A percentile compares a stretch with the other conserved stretches of the same genome.
These are phyloP conservation scores for Phytophthora nicotianae DNA, from an alignment of 352 stramenopile species.

Conservation along the genomic window DNA sequence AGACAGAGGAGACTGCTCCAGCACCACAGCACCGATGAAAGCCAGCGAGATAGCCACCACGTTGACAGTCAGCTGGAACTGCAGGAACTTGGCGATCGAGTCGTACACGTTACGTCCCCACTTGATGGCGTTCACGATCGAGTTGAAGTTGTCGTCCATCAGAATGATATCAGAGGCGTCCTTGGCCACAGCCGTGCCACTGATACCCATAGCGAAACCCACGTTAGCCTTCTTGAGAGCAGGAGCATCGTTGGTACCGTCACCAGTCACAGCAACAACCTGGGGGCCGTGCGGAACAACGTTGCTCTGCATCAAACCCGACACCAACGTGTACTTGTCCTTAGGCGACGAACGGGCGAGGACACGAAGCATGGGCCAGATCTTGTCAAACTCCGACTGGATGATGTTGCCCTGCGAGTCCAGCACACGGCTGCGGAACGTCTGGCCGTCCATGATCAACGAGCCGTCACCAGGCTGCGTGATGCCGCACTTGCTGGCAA, in stretches of 20 bases:
- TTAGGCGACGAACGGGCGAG: conserved; percentile 67
- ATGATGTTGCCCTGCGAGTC: conserved; percentile 62
- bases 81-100: conserved; percentile 96
- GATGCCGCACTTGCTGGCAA: conserved; percentile 61
- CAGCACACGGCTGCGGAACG: conserved; percentile 57
- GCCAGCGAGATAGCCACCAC: conserved; percentile 91
- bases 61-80: conserved; percentile 98
- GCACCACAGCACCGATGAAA: conserved; percentile 81
- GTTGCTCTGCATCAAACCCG: conserved; percentile 65
- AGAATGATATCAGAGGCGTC: conserved; percentile 96
- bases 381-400: conserved; percentile 70
- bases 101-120: conserved; percentile 97
- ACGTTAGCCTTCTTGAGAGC: conserved; percentile 96
- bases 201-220: conserved; percentile 95
- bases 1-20: conserved; percentile 83
- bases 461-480: conserved; percentile 49
- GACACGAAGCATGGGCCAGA: conserved; percentile 71
- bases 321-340: conserved; percentile 73
- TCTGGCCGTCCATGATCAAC: conserved; percentile 62
- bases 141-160: conserved; percentile 96
- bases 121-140: conserved; percentile 95
- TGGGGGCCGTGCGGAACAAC: conserved; percentile 63
- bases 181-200: conserved; percentile 94
- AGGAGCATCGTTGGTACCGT: conserved; percentile 96
- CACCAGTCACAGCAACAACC: conserved; percentile 96